These are phyloP conservation scores for Monosporascus cannonballus DNA, from an alignment of 2,329 filamentous ascomycete genomes.

Conservation along the genomic window DNA sequence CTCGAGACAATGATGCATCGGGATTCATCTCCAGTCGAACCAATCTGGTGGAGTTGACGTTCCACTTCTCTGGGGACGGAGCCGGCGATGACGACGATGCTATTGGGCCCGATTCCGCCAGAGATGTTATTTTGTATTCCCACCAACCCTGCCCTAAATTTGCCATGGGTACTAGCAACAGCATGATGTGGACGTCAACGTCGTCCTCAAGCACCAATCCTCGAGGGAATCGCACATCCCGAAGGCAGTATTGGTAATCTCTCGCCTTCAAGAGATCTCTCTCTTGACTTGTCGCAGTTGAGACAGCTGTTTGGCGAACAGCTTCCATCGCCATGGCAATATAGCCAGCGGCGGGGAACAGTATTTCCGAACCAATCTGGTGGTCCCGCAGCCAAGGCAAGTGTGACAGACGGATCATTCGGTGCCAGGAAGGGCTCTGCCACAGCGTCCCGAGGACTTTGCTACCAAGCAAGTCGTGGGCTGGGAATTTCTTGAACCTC, in stretches of 20 bases:
- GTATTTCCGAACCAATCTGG: slow-evolving; percentile 32
- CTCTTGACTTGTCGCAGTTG: background rate
- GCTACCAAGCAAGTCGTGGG: slow-evolving; percentile 7
- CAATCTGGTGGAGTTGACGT: too few relatives aligned
- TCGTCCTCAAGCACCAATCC: too few relatives aligned
- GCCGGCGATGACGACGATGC: too few relatives aligned
- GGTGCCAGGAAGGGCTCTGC: slow-evolving; percentile 3
- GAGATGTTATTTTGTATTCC: too few relatives aligned
- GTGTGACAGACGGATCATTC: slow-evolving; percentile 1
- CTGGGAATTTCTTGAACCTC: slow-evolving; percentile 1
- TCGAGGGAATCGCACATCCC: too few relatives aligned
- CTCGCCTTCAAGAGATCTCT: slow-evolving; percentile 7
- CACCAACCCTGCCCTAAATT: too few relatives aligned
- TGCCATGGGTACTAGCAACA: too few relatives aligned
- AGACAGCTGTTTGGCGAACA: too few relatives aligned
- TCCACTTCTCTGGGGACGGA: too few relatives aligned
- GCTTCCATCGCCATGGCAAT: slow-evolving; percentile 23
- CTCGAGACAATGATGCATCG: background rate
- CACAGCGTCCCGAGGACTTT: slow-evolving; percentile 2
- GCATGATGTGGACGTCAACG: too few relatives aligned
- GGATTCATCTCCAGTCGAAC: slow-evolving; percentile 4
- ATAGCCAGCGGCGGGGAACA: slow-evolving; percentile 32
- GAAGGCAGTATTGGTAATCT: too few relatives aligned
- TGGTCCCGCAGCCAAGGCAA: slow-evolving; percentile 38
- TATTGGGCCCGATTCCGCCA: too few relatives aligned